Conservation (phyloP, 2,329 filamentous ascomycete species). For the Cordyceps farinosa region DNA sequence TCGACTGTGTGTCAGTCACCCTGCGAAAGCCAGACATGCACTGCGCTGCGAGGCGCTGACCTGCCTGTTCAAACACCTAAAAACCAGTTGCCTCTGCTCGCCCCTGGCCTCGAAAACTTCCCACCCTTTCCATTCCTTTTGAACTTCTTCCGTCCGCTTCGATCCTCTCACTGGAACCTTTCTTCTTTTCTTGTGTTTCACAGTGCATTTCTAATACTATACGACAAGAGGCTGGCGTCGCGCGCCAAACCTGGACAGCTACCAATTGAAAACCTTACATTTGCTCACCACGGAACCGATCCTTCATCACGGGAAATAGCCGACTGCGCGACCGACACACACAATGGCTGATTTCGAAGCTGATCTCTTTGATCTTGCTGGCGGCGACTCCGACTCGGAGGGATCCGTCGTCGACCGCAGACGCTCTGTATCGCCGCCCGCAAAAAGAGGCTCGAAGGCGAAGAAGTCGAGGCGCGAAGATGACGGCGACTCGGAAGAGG, state of each 20-base stretch:
- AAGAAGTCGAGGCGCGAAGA: slow-evolving; percentile 49
- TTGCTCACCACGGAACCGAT: neutral
- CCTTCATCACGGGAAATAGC: neutral
- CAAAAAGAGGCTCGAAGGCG: slow-evolving; percentile 29
- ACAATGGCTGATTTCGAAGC: slow-evolving; percentile 88
- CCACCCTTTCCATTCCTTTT: slow-evolving; percentile 17
- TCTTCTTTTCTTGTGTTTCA: neutral
- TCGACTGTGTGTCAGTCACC: neutral
- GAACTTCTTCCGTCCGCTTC: slow-evolving; percentile 7
- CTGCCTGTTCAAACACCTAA: slow-evolving; percentile 1
- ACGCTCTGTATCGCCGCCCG: slow-evolving; percentile 48
- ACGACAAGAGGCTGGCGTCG: neutral
- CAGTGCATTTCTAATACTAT: neutral
- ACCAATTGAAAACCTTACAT: neutral
- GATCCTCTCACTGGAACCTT: neutral
- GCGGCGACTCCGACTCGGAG: slow-evolving; percentile 66
- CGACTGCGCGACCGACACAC: neutral
- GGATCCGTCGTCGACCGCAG: slow-evolving; percentile 51
- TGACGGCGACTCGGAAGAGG: slow-evolving; percentile 55
- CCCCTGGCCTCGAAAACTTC: slow-evolving; percentile 22
- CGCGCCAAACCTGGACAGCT: neutral
- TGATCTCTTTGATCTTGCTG: slow-evolving; percentile 88
- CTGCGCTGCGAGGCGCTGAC: neutral
- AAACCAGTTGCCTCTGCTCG: slow-evolving; percentile 8
- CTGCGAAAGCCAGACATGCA: neutral